Conservation (phyloP, 371 early-diverging fungal species). For the Quaeritorhiza haematococci region DNA sequence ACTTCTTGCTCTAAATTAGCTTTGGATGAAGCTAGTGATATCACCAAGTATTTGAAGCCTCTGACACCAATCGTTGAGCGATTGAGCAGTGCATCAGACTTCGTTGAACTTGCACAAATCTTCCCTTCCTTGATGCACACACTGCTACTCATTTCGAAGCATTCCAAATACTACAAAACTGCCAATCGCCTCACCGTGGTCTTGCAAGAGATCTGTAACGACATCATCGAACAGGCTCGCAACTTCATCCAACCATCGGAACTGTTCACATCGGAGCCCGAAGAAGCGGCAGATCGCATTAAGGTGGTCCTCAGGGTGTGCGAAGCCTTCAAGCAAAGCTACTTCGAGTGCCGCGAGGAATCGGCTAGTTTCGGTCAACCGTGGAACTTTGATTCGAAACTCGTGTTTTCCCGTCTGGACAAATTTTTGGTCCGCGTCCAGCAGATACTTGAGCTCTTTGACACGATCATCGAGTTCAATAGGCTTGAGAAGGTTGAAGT, state of each 20-base stretch:
- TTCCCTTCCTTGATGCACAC: constrained; percentile 47
- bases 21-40: constrained; percentile 53
- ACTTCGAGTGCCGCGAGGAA: constrained; percentile 34
- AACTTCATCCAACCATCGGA: constrained; percentile 47
- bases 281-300: constrained; percentile 51
- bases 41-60: constrained; percentile 41
- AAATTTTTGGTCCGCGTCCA: constrained; percentile 41
- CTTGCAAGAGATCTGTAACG: constrained; percentile 55
- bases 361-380: constrained; percentile 29
- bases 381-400: constrained; percentile 53
- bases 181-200: constrained; percentile 48
- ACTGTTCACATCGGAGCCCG: constrained; percentile 49
- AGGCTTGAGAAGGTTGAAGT: constrained; percentile 59
- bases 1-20: constrained; percentile 21
- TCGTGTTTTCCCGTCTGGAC: constrained; percentile 47
- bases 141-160: constrained; percentile 44
- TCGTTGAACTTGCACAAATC: constrained; percentile 44
- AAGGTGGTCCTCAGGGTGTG: constrained; percentile 36
- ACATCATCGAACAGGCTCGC: constrained; percentile 55
- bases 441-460: constrained; percentile 49
- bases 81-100: constrained; percentile 35
- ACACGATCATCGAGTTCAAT: constrained; percentile 58
- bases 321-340: constrained; percentile 41
- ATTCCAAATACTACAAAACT: constrained; percentile 51
- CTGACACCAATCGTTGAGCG: constrained; percentile 45